Conservation (phyloP, 441 rosid genomes). For the Syzygium syzygioides region DNA sequence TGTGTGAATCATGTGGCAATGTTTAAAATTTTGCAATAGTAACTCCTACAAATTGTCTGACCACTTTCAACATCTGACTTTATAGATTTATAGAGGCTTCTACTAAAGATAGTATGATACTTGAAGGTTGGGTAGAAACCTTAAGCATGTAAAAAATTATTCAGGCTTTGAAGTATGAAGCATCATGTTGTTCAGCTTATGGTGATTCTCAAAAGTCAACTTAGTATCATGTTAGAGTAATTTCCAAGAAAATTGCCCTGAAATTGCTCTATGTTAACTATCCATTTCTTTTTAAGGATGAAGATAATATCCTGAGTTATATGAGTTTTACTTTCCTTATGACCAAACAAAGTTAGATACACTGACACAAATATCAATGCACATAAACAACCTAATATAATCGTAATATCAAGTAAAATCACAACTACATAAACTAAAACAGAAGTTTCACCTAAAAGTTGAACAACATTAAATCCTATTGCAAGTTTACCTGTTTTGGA, state of each 20-base stretch:
- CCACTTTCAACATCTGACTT: background rate
- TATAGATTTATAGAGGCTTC: background rate
- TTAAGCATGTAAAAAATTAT: background rate
- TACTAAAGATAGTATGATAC: background rate
- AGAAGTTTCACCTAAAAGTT: background rate
- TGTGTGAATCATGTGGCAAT: background rate
- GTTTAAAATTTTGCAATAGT: background rate
- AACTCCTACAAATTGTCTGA: background rate
- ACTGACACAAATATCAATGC: background rate
- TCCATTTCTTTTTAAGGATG: background rate
- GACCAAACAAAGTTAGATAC: background rate
- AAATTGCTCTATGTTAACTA: background rate
- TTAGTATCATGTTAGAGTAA: background rate
- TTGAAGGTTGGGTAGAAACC: background rate
- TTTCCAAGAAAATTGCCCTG: background rate
- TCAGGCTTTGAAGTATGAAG: background rate
- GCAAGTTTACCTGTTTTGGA: conserved; percentile 59
- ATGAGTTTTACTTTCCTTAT: background rate
- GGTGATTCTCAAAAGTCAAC: background rate
- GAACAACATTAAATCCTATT: background rate
- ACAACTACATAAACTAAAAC: background rate
- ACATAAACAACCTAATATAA: background rate
- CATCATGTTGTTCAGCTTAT: background rate
- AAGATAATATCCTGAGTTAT: background rate
- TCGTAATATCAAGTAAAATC: too few relatives aligned